These are phyloP conservation scores for Tylopilus rubrobrunneus DNA, from an alignment of 768 basidiomycete genomes.

Conservation along the genomic window DNA sequence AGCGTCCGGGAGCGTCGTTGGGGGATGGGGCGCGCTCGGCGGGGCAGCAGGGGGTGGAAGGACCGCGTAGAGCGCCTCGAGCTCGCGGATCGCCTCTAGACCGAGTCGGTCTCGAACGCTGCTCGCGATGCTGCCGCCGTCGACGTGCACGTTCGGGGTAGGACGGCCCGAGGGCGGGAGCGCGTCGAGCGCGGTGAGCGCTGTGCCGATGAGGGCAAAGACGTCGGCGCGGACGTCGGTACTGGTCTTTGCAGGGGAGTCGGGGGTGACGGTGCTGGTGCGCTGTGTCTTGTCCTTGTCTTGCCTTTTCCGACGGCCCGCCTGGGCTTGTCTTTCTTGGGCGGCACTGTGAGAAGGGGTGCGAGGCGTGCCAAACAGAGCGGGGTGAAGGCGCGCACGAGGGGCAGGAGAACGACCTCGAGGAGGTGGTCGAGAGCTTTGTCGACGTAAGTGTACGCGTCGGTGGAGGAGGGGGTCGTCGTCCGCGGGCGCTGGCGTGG, in stretches of 20 bases:
- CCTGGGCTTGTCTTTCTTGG: conserved; percentile 8
- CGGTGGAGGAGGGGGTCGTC: neutral
- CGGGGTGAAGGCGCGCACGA: conserved; percentile 17
- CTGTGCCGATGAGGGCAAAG: conserved; percentile 21
- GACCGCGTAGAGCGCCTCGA: conserved; percentile 19
- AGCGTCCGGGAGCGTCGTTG: neutral
- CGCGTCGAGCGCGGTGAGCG: conserved; percentile 17
- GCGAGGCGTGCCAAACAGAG: conserved; percentile 20
- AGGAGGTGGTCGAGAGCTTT: conserved; percentile 17
- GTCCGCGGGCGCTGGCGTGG: neutral
- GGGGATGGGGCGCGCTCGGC: neutral
- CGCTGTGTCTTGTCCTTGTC: conserved; percentile 3
- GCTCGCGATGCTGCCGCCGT: neutral
- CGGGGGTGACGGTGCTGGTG: neutral
- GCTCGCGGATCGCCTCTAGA: conserved; percentile 27
- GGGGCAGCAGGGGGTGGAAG: neutral
- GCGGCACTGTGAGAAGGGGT: neutral
- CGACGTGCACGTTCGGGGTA: too few relatives aligned
- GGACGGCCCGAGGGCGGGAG: conserved; percentile 1
- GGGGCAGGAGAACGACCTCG: conserved; percentile 18
- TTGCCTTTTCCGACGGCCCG: conserved; percentile 3
- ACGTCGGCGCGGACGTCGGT: conserved; percentile 20
- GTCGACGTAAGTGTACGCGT: conserved; percentile 6
- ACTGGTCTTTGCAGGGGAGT: neutral
- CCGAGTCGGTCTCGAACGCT: conserved; percentile 22